Percentiles rank a stretch among this genome's conserved stretches.
Conservation (phyloP, 2,329 filamentous ascomycete genomes). For the Dothistroma septosporum region DNA sequence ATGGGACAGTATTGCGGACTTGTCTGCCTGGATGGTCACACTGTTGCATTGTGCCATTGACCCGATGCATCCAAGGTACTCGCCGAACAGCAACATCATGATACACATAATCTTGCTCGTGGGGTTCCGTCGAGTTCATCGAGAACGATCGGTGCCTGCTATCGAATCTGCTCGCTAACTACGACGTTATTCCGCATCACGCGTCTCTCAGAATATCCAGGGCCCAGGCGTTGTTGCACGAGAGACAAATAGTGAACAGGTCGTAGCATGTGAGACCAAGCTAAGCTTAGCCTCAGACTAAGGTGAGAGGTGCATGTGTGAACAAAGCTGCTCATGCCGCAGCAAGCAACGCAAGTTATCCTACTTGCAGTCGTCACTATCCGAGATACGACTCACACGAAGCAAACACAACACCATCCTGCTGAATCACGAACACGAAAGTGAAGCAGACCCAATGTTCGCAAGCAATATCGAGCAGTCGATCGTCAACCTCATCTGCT, state of each 20-base stretch:
- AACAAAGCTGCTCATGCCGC: neutral
- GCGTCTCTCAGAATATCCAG: neutral
- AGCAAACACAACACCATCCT: neutral
- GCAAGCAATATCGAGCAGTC: neutral
- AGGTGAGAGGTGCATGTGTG: neutral
- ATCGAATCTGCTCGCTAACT: too few relatives aligned
- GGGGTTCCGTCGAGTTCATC: too few relatives aligned
- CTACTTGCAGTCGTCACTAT: neutral
- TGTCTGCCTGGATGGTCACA: too few relatives aligned
- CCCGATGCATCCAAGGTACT: too few relatives aligned
- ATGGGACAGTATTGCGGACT: too few relatives aligned
- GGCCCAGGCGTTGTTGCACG: neutral
- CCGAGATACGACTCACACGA: neutral
- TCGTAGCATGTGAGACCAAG: conserved; percentile 1
- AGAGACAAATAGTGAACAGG: conserved; percentile 1
- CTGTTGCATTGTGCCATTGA: too few relatives aligned
- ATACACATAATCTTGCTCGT: too few relatives aligned
- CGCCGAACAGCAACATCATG: too few relatives aligned
- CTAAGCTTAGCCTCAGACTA: neutral
- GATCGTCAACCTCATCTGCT: neutral
- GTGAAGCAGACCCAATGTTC: neutral
- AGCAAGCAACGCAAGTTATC: neutral
- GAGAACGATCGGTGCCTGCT: too few relatives aligned
- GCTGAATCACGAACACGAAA: neutral
- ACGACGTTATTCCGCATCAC: neutral